Evolutionary conservation across 148 eudicot genomes (phyloP).

Genomic region (Limonium bicolor): DNA sequence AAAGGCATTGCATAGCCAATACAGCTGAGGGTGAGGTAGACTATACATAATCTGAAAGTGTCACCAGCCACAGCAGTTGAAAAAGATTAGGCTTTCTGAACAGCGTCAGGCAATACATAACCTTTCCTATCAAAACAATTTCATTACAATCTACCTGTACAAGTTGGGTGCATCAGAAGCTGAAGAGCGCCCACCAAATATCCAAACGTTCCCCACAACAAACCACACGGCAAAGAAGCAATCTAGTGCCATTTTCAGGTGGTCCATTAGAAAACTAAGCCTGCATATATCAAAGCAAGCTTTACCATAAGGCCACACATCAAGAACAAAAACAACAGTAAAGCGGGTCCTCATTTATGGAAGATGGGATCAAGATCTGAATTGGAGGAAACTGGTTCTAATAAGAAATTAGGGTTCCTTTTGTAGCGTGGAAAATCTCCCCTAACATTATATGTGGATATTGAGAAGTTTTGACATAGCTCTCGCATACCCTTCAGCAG

Average conservation of each 20-base stretch:
- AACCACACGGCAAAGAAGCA: slow-evolving; percentile 55
- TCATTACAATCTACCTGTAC: slow-evolving; percentile 17
- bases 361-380: too few relatives aligned
- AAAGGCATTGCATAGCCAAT: slow-evolving; percentile 49
- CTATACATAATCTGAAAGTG: slow-evolving; percentile 29
- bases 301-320: too few relatives aligned
- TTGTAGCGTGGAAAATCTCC: too few relatives aligned
- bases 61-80: too few relatives aligned
- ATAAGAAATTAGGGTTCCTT: too few relatives aligned
- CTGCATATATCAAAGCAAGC: slow-evolving; percentile 8
- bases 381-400: too few relatives aligned
- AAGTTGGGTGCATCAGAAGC: slow-evolving; percentile 42
- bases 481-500: too few relatives aligned
- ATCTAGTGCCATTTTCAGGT: slow-evolving; percentile 39
- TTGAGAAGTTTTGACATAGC: too few relatives aligned
- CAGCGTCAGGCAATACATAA: neutral
- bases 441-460: too few relatives aligned
- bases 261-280: slow-evolving; percentile 22
- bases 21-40: slow-evolving; percentile 32
- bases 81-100: neutral
- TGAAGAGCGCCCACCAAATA: slow-evolving; percentile 40
- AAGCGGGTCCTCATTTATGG: too few relatives aligned
- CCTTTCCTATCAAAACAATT: neutral
- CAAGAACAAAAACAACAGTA: too few relatives aligned
- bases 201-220: slow-evolving; percentile 43